Evolutionary conservation across 257 asterid genomes (phyloP).

Genomic region (Euphrasia confusa): DNA sequence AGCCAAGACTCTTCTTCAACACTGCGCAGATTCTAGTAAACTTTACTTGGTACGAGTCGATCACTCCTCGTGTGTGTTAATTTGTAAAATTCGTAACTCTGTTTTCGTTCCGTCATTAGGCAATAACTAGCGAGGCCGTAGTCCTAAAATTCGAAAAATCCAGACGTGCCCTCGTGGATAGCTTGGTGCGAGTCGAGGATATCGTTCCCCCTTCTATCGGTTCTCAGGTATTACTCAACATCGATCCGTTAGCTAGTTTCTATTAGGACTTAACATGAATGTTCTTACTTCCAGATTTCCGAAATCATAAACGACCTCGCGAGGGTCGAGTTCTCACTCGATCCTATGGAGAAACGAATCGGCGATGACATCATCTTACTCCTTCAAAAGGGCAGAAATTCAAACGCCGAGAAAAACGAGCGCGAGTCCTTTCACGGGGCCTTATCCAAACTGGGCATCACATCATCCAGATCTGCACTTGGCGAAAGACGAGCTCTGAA

Average conservation of each 20-base stretch:
- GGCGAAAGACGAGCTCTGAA: neutral
- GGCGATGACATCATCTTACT: neutral
- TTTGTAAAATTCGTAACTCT: neutral
- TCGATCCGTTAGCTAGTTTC: neutral
- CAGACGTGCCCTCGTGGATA: neutral
- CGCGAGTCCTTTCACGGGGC: neutral
- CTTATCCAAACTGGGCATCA: neutral
- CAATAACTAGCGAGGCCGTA: neutral
- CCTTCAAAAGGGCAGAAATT: neutral
- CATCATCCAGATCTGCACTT: neutral
- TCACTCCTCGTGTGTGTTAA: neutral
- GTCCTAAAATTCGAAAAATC: neutral
- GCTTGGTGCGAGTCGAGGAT: neutral
- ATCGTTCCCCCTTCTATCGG: neutral
- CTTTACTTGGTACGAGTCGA: slow-evolving; percentile 71
- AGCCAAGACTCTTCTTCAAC: slow-evolving; percentile 88
- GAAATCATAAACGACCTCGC: neutral
- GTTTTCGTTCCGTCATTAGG: neutral
- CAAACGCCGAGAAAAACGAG: neutral
- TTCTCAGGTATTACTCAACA: neutral
- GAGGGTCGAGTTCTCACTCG: neutral
- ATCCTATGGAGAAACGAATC: neutral
- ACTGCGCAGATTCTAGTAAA: slow-evolving; percentile 93
- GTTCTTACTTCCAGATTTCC: neutral
- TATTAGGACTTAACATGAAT: neutral